Conservation (phyloP, 2,329 filamentous ascomycete species). For the Furcasterigmium sp. region DNA sequence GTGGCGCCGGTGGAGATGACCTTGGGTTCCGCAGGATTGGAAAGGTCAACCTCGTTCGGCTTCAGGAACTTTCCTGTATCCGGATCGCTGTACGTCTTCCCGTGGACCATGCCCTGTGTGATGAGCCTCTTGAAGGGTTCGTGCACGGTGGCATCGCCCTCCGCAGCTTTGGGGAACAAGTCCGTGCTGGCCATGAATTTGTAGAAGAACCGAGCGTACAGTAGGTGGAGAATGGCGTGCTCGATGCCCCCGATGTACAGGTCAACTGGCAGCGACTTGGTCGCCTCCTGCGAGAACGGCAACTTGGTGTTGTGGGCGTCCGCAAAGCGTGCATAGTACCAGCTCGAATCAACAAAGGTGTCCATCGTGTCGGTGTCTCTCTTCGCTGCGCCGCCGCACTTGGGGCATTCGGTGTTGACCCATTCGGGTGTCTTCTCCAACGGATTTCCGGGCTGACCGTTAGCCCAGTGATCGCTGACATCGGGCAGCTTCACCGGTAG, state of each 20-base stretch:
- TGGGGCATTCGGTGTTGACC: conserved; percentile 70
- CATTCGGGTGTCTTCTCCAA: conserved; percentile 68
- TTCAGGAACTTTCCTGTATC: conserved; percentile 70
- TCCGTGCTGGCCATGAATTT: conserved; percentile 67
- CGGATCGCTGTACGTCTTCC: conserved; percentile 75
- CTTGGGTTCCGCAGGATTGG: conserved; percentile 47
- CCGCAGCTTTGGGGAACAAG: conserved; percentile 35
- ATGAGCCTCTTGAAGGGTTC: conserved; percentile 82
- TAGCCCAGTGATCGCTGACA: conserved; percentile 62
- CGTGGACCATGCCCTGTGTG: conserved; percentile 91
- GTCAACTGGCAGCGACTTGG: conserved; percentile 67
- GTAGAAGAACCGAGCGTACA: conserved; percentile 86
- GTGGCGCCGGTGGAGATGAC: conserved; percentile 55
- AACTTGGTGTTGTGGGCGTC: conserved; percentile 60
- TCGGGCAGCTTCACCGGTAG: conserved; percentile 72
- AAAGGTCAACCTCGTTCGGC: conserved; percentile 67
- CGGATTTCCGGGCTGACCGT: conserved; percentile 69
- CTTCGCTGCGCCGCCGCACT: conserved; percentile 64
- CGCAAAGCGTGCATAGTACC: conserved; percentile 82
- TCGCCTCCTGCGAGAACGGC: conserved; percentile 57
- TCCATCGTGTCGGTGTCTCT: conserved; percentile 95
- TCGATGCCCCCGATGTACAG: conserved; percentile 88
- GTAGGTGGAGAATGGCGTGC: conserved; percentile 82
- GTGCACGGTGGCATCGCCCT: conserved; percentile 29
- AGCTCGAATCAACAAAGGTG: conserved; percentile 91